A percentile compares a stretch with the other conserved stretches of the same genome.
Conservation (phyloP, 108 stramenopile genomes). For the Craspedostauros australis region DNA sequence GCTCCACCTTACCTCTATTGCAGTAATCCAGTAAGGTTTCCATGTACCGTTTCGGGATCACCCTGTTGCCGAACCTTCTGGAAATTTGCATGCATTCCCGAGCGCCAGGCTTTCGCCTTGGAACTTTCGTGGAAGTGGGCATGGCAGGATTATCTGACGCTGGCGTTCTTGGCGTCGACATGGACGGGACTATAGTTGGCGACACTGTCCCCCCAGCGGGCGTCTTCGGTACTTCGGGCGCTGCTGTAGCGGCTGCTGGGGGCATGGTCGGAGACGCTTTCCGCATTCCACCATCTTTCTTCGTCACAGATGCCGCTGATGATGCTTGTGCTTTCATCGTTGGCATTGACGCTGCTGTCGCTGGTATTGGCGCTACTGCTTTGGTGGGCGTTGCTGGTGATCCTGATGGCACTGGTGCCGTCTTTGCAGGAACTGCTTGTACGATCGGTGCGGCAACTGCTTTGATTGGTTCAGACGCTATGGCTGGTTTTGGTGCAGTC, state of each 20-base stretch:
- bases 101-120: slow-evolving; percentile 84
- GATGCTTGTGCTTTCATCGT: background rate
- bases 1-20: slow-evolving; percentile 79
- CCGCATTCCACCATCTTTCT: too few relatives aligned
- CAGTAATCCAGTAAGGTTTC: slow-evolving; percentile 79
- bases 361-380: slow-evolving; percentile 2
- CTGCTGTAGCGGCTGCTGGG: too few relatives aligned
- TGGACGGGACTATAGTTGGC: background rate
- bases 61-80: slow-evolving; percentile 51
- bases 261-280: too few relatives aligned
- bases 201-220: background rate
- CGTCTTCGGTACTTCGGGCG: background rate
- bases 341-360: slow-evolving; percentile 1
- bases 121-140: too few relatives aligned
- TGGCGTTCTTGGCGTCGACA: background rate
- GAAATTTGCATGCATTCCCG: slow-evolving; percentile 86
- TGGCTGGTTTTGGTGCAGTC: background rate
- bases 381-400: background rate
- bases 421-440: background rate
- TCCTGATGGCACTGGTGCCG: background rate
- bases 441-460: background rate
- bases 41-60: slow-evolving; percentile 69
- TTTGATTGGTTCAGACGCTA: slow-evolving; percentile 1
- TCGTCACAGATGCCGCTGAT: background rate
- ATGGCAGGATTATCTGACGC: slow-evolving; percentile 17